These are phyloP conservation scores for Calonectria fujianensis DNA, from an alignment of 2,329 filamentous ascomycete genomes.

Conservation along the genomic window DNA sequence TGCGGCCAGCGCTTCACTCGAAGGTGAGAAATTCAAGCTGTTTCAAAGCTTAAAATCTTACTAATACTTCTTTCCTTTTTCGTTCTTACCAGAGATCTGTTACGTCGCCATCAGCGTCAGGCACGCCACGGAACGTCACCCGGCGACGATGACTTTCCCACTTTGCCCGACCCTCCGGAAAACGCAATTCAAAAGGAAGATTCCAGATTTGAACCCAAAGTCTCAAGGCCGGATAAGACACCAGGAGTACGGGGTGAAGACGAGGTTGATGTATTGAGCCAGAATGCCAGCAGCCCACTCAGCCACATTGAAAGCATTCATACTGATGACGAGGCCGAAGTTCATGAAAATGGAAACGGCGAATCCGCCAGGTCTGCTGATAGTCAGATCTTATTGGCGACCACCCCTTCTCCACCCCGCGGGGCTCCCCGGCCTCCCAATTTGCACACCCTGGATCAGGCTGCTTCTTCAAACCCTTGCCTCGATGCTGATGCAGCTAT, in stretches of 20 bases:
- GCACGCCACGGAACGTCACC: not conserved
- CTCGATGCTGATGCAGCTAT: too few species aligned
- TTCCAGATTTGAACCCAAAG: not conserved
- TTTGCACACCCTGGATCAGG: too few species aligned
- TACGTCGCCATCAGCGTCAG: not conserved
- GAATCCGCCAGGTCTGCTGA: not conserved
- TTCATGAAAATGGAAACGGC: not conserved
- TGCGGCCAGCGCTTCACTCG: not conserved
- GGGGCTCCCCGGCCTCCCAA: not conserved
- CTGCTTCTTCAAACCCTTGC: too few species aligned
- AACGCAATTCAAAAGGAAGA: not conserved
- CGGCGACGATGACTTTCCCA: not conserved
- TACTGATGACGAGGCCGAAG: not conserved
- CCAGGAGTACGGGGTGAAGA: not conserved
- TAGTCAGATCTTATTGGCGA: not conserved
- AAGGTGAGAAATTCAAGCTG: not conserved
- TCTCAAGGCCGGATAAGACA: not conserved
- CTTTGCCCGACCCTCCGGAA: not conserved
- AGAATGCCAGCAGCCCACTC: not conserved
- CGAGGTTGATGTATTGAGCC: too few species aligned
- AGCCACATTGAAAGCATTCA: not conserved
- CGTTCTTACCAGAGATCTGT: not conserved
- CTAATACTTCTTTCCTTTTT: not conserved
- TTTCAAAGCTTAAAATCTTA: not conserved
- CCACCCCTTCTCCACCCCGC: not conserved